A percentile compares a stretch with the other conserved stretches of the same genome.
Conservation (phyloP, 1,139 yeast species). For the Zygosaccharomyces sapae region DNA sequence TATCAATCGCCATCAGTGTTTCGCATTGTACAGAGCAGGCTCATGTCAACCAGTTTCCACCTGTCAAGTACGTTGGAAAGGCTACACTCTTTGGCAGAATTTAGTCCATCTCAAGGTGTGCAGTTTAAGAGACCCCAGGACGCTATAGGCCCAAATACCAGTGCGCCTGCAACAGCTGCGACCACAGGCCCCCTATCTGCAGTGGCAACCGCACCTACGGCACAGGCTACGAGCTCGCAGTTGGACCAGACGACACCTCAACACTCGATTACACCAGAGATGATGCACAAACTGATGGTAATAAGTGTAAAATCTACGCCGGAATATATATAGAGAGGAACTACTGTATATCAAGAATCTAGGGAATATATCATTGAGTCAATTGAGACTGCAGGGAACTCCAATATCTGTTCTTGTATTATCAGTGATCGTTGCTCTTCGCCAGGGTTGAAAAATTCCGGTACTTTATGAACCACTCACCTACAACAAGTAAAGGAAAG, state of each 20-base stretch:
- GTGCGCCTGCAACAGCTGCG: constrained; percentile 16
- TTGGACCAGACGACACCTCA: constrained; percentile 11
- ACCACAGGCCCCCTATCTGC: constrained; percentile 16
- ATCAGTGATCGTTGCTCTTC: not conserved
- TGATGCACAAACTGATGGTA: constrained; percentile 32
- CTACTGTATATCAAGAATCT: no score
- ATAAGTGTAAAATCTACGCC: constrained; percentile 35
- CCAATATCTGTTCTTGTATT: not conserved
- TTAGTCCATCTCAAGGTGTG: constrained; percentile 37
- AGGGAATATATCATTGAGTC: no score
- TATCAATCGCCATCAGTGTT: constrained; percentile 79
- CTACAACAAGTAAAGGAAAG: not conserved
- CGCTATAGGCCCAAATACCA: constrained; percentile 12
- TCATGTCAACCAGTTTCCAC: constrained; percentile 38
- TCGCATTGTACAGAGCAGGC: constrained; percentile 52
- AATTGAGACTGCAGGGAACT: not conserved
- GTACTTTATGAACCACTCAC: not conserved
- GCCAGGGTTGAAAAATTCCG: not conserved
- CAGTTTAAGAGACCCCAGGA: constrained; percentile 23
- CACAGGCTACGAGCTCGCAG: constrained; percentile 14
- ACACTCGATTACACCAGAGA: constrained; percentile 27
- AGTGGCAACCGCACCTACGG: constrained; percentile 20
- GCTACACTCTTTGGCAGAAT: constrained; percentile 28
- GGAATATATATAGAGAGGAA: constrained; percentile 24
- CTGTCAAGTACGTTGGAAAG: constrained; percentile 26